Base-by-base conservation (phyloP, 352 stramenopile species). In the Detonula confervacea region DNA sequence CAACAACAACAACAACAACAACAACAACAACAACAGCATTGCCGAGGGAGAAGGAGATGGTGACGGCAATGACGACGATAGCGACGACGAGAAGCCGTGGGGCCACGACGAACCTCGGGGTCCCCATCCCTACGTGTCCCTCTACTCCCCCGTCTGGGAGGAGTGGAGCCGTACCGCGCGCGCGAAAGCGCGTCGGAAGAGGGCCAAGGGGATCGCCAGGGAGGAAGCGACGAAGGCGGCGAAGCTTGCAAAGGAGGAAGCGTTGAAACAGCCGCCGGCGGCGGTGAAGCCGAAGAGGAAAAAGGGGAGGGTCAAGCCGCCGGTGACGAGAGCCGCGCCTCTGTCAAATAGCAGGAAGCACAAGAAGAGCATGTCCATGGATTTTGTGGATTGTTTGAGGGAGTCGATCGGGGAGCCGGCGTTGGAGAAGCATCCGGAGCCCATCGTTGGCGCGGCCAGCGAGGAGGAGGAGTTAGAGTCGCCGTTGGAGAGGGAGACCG, bases 121-220 rank as follows among this genome's bases (percentile, higher is more conserved):
- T 12, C 73, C 69, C 20, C 77, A 86, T 60, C 77, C 77, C 20
- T 86, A 86, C 52, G 62, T 87, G 52, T 84, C 77, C 22, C 67
- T 86, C 1, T 90, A 87, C 73, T 73, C 83, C 44, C 81, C 86
- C 7, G 75, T 92, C 18, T 90, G 74, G 74, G 81, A 77, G 29
- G 67, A 90, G 29, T 78, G 56, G 37, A 56, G 60, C 37, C 68
- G 73, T 9, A 67, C n/a, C 9, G 69, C 73, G 68, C 71, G 83
- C 1, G 71, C 69, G 2, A 77, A 81, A 68, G 39, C 42, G 18
- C 52, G 67, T 5, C 56, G 59, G 46, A 88, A 76, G 59, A 80
- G 71, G 33, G 71, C 51, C 0, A 80, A 65, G 52, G 33, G 73
- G 27, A 35, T 16, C 1, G 35, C 7, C 29, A 22, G 2, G 14